Conservation (phyloP, 768 basidiomycete species). For the Russula vinacea region DNA sequence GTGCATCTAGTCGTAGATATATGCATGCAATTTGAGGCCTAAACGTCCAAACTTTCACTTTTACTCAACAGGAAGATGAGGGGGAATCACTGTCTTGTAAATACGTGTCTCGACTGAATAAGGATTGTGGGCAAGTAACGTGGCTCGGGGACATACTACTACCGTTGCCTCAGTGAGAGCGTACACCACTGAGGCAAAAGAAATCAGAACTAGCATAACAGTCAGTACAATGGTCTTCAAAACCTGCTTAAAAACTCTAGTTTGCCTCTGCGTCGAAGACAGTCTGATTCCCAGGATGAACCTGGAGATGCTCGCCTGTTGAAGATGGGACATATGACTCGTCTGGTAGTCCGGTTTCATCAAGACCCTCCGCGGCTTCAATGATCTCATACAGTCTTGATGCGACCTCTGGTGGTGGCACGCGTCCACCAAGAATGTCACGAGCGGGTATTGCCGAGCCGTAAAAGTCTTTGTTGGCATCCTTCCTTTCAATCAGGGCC, state of each 20-base stretch:
- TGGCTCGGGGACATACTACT: neutral
- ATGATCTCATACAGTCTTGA: conserved; percentile 92
- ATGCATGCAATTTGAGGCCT: neutral
- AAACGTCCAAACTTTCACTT: neutral
- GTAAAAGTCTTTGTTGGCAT: conserved; percentile 95
- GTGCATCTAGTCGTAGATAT: neutral
- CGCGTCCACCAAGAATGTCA: conserved; percentile 89
- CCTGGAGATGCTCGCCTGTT: conserved; percentile 54
- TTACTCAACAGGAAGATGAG: neutral
- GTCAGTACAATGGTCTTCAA: conserved; percentile 8
- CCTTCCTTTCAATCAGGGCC: conserved; percentile 89
- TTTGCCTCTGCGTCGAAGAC: conserved; percentile 74
- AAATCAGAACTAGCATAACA: conserved; percentile 3
- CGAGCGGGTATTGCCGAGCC: conserved; percentile 84
- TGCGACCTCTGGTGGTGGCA: conserved; percentile 97
- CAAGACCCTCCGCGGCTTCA: conserved; percentile 91
- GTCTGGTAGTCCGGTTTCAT: conserved; percentile 78
- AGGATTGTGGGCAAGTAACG: neutral
- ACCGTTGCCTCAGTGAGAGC: neutral
- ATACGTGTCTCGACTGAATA: neutral
- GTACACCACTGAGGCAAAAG: conserved; percentile 2
- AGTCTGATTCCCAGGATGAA: conserved; percentile 45
- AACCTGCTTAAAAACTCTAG: conserved; percentile 13
- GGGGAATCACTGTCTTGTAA: neutral
- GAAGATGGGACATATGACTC: conserved; percentile 73